A percentile compares a stretch with the other conserved stretches of the same genome.
These are phyloP conservation scores for Diospyros kaki DNA, from an alignment of 148 eudicot species.

Conservation along the genomic window DNA sequence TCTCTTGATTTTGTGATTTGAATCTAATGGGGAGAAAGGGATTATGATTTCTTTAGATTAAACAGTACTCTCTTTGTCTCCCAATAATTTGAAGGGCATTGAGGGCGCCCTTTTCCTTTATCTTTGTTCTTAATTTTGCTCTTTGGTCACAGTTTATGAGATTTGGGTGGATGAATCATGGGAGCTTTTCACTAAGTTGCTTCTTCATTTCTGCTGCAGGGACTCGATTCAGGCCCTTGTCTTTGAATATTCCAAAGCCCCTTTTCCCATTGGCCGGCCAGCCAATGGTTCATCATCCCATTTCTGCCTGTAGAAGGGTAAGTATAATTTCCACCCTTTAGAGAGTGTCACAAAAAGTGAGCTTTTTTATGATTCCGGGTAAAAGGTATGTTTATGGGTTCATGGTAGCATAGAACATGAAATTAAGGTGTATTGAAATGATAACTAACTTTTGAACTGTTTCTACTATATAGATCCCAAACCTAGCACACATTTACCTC, in stretches of 20 bases:
- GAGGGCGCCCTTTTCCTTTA: not conserved
- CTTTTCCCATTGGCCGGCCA: slow-evolving; percentile 96
- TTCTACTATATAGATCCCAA: slow-evolving; percentile 55
- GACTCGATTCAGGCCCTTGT: slow-evolving; percentile 84
- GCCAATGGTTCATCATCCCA: slow-evolving; percentile 97
- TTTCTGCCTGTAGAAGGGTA: slow-evolving; percentile 91
- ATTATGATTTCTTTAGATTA: not conserved
- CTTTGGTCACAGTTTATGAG: not conserved
- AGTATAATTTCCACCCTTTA: not conserved
- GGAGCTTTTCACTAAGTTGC: not conserved
- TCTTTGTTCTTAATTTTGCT: not conserved
- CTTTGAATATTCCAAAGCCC: slow-evolving; percentile 85
- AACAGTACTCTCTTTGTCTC: not conserved
- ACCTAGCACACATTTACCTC: slow-evolving; percentile 81
- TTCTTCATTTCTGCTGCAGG: slow-evolving; percentile 31
- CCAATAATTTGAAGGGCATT: not conserved
- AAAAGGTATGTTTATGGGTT: not conserved
- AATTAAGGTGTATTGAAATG: not conserved
- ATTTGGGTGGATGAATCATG: slow-evolving; percentile 3
- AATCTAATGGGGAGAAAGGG: too few species aligned
- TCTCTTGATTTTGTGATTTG: too few species aligned
- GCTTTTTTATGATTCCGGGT: too few species aligned
- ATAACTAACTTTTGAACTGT: not conserved
- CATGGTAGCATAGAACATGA: not conserved
- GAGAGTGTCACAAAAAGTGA: not conserved